phyloP scores from a whole-genome alignment of 768 basidiomycete genomes.

The Agrocybe praecox region DNA sequence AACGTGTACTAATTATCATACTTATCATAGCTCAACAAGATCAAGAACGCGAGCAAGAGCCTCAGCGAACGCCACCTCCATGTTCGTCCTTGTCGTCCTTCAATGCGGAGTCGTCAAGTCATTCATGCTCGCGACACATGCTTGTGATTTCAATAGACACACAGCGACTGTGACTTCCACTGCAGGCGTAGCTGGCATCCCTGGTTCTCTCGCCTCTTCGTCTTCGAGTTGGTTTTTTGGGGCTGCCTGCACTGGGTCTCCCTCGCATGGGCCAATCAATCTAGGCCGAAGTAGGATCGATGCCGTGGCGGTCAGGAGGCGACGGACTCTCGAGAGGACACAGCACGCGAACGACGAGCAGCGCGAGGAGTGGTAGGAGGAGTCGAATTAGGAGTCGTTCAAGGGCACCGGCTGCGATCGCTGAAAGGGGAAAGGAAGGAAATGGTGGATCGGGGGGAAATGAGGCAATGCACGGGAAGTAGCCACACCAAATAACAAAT shows the following conservation, averaged over 20 bases:
- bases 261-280: not conserved
- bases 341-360: constrained; percentile 3
- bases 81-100: constrained; percentile 5
- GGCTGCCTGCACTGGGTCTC: not conserved
- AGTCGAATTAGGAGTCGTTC: not conserved
- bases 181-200: not conserved
- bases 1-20: not conserved
- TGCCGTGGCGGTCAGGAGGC: too few relatives aligned
- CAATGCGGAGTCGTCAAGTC: not conserved
- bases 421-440: not conserved
- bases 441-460: not conserved
- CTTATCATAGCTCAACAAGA: not conserved
- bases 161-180: not conserved
- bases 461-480: not conserved
- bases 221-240: constrained; percentile 5
- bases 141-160: not conserved
- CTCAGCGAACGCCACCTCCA: constrained; percentile 1
- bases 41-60: not conserved
- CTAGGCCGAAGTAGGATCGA: not conserved
- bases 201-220: not conserved
- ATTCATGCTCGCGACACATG: not conserved
- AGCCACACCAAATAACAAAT: constrained; percentile 24
- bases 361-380: not conserved
- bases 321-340: not conserved
- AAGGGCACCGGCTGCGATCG: not conserved